phyloP scores from a whole-genome alignment of 2,329 filamentous ascomycete species.

The Diaporthe capsici region DNA sequence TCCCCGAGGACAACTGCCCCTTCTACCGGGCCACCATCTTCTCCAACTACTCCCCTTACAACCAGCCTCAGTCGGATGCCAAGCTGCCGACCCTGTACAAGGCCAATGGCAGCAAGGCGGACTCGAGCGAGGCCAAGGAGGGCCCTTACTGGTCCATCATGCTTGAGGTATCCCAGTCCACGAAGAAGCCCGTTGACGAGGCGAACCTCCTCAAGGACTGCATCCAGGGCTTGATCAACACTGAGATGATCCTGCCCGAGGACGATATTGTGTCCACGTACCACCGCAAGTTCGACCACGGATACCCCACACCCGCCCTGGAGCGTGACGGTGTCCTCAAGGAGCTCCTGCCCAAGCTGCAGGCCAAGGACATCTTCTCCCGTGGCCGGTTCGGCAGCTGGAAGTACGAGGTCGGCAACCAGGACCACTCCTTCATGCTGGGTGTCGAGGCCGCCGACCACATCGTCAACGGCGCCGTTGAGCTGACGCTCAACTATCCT shows the following conservation, averaged over 20 bases:
- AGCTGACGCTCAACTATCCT: conserved; percentile 95
- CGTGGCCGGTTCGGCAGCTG: conserved; percentile 98
- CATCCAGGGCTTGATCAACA: conserved; percentile 98
- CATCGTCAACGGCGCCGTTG: conserved; percentile 89
- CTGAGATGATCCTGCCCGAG: conserved; percentile 89
- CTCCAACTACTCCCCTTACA: conserved; percentile 99
- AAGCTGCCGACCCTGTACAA: conserved; percentile 91
- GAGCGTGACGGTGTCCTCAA: conserved; percentile 96
- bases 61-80: conserved; percentile 86
- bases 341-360: conserved; percentile 91
- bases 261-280: conserved; percentile 99
- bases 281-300: conserved; percentile 97
- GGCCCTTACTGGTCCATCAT: conserved; percentile 99
- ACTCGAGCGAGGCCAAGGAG: conserved; percentile 79
- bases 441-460: conserved; percentile 94
- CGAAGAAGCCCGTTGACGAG: conserved; percentile 92
- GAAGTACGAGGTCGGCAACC: conserved; percentile 96
- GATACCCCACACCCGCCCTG: conserved; percentile 94
- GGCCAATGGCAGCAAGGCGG: conserved; percentile 86
- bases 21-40: conserved; percentile 99
- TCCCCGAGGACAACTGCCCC: conserved; percentile 98
- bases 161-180: conserved; percentile 97
- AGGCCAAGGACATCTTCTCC: conserved; percentile 92
- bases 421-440: conserved; percentile 98
- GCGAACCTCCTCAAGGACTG: conserved; percentile 88